Percentiles rank a stretch among this genome's conserved stretches.
Evolutionary conservation across 805 yeast species (phyloP).

Genomic region (Metschnikowia matae): DNA sequence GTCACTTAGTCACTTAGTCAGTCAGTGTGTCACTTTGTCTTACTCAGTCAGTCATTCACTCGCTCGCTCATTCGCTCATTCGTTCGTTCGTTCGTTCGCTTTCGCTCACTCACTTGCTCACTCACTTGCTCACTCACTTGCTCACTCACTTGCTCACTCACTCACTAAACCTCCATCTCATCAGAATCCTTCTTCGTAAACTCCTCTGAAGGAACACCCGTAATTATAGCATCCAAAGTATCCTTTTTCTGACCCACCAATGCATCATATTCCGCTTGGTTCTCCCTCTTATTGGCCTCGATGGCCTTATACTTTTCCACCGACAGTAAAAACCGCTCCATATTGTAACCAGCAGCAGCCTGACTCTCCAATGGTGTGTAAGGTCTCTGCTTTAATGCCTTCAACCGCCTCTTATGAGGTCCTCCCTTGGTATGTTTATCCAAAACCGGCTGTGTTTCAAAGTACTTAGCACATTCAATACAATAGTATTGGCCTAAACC

Average conservation of each 20-base stretch:
- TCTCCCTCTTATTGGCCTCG: slow-evolving; percentile 34
- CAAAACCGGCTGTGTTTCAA: slow-evolving; percentile 70
- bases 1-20: too few species aligned
- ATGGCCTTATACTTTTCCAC: slow-evolving; percentile 57
- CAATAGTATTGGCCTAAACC: slow-evolving; percentile 96
- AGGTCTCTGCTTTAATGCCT: slow-evolving; percentile 70
- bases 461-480: slow-evolving; percentile 89
- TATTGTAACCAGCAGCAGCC: slow-evolving; percentile 81
- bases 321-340: slow-evolving; percentile 59
- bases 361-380: slow-evolving; percentile 86
- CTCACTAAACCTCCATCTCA: slow-evolving; percentile 1
- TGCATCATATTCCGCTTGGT: slow-evolving; percentile 42
- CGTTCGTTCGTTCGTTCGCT: too few species aligned
- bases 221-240: slow-evolving; percentile 34
- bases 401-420: slow-evolving; percentile 82
- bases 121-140: too few species aligned
- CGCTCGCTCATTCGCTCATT: too few species aligned
- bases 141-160: too few species aligned
- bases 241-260: slow-evolving; percentile 35
- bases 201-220: slow-evolving; percentile 27
- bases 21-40: too few species aligned
- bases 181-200: slow-evolving; percentile 3
- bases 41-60: too few species aligned
- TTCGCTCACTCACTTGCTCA: too few species aligned
- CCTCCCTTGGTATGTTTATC: slow-evolving; percentile 71